Evolutionary conservation across 202 grass and related monocot genomes (phyloP), one percentile per base, ranked within the genome.

Genomic region (Carex sylvatica): DNA sequence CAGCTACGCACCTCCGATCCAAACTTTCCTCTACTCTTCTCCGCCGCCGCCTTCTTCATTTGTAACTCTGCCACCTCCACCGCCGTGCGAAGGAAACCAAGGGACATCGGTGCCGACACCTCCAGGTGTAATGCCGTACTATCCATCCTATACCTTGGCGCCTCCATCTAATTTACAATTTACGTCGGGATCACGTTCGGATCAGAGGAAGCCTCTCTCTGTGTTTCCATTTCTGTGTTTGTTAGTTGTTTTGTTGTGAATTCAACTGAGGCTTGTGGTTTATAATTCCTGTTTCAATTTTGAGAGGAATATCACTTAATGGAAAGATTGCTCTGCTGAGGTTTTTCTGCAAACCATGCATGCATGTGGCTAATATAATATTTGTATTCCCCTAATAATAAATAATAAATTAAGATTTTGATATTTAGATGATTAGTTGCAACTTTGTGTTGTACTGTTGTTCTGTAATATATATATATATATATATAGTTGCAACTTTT

Each of bases 21-120:
- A 82, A 67, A 82, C 79, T 65, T 80, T 80, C 20, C 30, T 18
- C 42, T 82, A 82, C 61, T 64, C 28, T 20, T 79, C 61, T 80
- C 24, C 62, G 0, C 61, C 79, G 42, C 79, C 79, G 3, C 79
- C 79, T 24, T 40, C 79, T 24, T 40, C 79, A 64, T 64, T 22
- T n/a, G 11, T 24, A 49, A 64, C 36, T 38, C 7, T 76, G 65
- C 16, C 74, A 36, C 42, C 61, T 6, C 79, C 79, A 12, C 14
- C 62, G 6, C 79, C 79, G 5, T 66, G 61, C 51, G 52, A 76
- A 3, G 31, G 46, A 19, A 22, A 31, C 13, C 61, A 67, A 24
- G 79, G 19, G 5, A 9, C 40, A 65, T 8, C 54, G 0, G 19
- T 9, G 56, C 31, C 40, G 14, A 31, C 61, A 3, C 79, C 79